A percentile compares a stretch with the other conserved stretches of the same genome.
These are phyloP conservation scores for Pleurotus ostreatus DNA, from an alignment of 768 basidiomycete genomes.

Conservation along the genomic window DNA sequence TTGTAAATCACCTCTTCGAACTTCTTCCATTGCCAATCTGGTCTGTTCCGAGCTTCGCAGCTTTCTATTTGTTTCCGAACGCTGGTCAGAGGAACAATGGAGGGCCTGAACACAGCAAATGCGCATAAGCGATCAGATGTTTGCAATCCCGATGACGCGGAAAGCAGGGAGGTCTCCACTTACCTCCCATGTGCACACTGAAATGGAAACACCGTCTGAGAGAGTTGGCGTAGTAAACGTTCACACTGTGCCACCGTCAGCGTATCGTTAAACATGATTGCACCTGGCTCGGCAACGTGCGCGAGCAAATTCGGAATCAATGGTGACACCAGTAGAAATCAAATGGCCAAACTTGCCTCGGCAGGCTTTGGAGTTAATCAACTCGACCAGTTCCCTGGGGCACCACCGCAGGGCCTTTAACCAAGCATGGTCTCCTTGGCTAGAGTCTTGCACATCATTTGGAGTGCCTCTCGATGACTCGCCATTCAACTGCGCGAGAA, in stretches of 20 bases:
- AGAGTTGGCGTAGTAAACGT: slow-evolving; percentile 62
- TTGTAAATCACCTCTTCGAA: slow-evolving; percentile 7
- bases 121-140: background rate
- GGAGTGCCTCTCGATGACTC: slow-evolving; percentile 29
- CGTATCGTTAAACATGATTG: slow-evolving; percentile 94
- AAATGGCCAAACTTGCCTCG: slow-evolving; percentile 52
- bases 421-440: slow-evolving; percentile 45
- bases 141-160: background rate
- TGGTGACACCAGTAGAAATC: slow-evolving; percentile 1
- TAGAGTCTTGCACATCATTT: slow-evolving; percentile 16
- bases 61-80: slow-evolving; percentile 6
- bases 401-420: slow-evolving; percentile 73
- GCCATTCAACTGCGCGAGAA: slow-evolving; percentile 56
- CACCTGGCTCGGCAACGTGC: slow-evolving; percentile 48
- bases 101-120: slow-evolving; percentile 36
- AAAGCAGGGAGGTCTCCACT: background rate
- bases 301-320: background rate
- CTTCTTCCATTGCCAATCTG: slow-evolving; percentile 2
- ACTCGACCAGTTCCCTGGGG: slow-evolving; percentile 75
- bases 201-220: slow-evolving; percentile 79
- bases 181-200: slow-evolving; percentile 96
- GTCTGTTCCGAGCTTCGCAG: slow-evolving; percentile 4
- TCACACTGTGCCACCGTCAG: slow-evolving; percentile 67
- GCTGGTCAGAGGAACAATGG: slow-evolving; percentile 38
- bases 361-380: slow-evolving; percentile 95